Conservation (phyloP, 1,284 basidiomycete species). For the Amylostereum chailletii region DNA sequence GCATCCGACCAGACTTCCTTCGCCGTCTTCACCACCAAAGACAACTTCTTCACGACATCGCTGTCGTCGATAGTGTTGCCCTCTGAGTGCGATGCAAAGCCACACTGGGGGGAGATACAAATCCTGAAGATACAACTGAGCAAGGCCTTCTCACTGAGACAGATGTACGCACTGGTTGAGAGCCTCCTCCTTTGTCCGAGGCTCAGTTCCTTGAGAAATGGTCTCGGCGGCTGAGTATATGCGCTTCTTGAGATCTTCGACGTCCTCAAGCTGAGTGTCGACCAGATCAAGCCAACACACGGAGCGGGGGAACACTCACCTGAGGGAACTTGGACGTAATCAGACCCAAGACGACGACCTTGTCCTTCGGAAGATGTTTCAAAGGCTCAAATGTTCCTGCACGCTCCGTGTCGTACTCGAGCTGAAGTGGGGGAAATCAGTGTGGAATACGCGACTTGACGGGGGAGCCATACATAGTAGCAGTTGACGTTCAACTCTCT, state of each 20-base stretch:
- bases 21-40: constrained; percentile 41
- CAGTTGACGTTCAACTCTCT: constrained; percentile 64
- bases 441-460: constrained; percentile 1
- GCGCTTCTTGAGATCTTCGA: constrained; percentile 46
- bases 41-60: constrained; percentile 42
- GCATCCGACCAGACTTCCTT: constrained; percentile 39
- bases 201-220: constrained; percentile 42
- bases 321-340: constrained; percentile 64
- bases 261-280: constrained; percentile 45
- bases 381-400: constrained; percentile 67
- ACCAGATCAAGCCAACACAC: constrained; percentile 2
- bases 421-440: constrained; percentile 23
- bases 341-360: constrained; percentile 65
- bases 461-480: constrained; percentile 46
- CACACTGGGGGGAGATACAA: constrained; percentile 68
- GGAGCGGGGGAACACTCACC: constrained; percentile 21
- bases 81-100: constrained; percentile 63
- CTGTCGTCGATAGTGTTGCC: constrained; percentile 53
- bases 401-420: constrained; percentile 74
- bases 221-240: constrained; percentile 57
- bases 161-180: constrained; percentile 45
- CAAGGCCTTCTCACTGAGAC: constrained; percentile 2
- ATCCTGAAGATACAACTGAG: constrained; percentile 30
- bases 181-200: constrained; percentile 44
- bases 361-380: constrained; percentile 55